These are phyloP conservation scores for Yarrowia yakushimensis DNA, from an alignment of 805 yeast genomes.

Conservation along the genomic window DNA sequence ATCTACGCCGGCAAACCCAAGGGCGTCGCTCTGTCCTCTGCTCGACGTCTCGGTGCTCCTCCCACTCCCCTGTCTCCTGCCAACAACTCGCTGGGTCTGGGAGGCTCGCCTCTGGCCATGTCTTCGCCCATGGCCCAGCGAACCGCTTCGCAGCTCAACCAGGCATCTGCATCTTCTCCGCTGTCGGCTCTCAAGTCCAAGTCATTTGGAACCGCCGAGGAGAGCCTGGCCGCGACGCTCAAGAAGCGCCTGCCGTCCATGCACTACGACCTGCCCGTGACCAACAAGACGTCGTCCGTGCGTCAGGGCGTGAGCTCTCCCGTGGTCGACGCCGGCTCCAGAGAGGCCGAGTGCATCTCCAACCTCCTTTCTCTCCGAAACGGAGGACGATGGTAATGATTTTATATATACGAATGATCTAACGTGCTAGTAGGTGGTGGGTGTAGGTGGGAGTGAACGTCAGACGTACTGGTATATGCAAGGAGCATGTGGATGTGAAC, in stretches of 20 bases:
- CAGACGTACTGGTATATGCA: too few relatives aligned
- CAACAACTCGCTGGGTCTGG: not conserved
- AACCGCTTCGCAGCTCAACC: constrained; percentile 18
- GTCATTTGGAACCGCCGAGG: constrained; percentile 18
- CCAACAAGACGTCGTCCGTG: constrained; percentile 8
- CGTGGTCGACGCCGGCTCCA: constrained; percentile 10
- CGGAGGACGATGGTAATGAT: constrained; percentile 33
- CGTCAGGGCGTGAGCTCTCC: not conserved
- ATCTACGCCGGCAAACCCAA: constrained; percentile 16
- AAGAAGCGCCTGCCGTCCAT: constrained; percentile 10
- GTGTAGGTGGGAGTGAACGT: not conserved
- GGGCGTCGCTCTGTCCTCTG: not conserved
- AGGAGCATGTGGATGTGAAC: too few relatives aligned
- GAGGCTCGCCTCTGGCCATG: constrained; percentile 18
- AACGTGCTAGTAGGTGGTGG: not conserved
- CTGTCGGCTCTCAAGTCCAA: constrained; percentile 11
- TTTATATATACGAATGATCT: not conserved
- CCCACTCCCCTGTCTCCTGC: not conserved
- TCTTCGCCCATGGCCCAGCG: constrained; percentile 21
- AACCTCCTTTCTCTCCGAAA: constrained; percentile 37
- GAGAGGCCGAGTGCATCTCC: constrained; percentile 39
- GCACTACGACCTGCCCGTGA: constrained; percentile 16
- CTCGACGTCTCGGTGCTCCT: not conserved
- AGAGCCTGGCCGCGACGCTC: constrained; percentile 9
- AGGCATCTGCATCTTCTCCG: constrained; percentile 15